Percentiles rank a stretch among this genome's conserved stretches.
Evolutionary conservation across 108 stramenopile species (phyloP).

Genomic region (Cyclostephanos tholiformis): DNA sequence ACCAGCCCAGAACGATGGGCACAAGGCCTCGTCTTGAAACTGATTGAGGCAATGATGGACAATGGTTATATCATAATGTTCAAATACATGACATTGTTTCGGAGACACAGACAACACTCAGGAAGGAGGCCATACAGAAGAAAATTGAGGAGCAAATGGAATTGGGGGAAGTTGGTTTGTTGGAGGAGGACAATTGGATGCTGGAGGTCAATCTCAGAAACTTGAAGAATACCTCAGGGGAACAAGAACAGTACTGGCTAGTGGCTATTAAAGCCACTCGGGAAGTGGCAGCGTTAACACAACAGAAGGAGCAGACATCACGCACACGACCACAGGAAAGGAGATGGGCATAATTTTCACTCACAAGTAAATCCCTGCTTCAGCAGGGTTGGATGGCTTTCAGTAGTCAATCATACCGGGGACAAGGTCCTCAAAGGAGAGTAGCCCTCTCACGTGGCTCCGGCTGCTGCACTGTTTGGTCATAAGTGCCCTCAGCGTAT

Average conservation of each 20-base stretch:
- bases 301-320: no score
- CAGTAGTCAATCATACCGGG: no score
- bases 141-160: conserved; percentile 5
- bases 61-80: conserved; percentile 16
- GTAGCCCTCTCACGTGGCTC: no score
- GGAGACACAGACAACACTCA: neutral
- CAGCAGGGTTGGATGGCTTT: no score
- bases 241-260: neutral
- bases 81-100: conserved; percentile 2
- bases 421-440: no score
- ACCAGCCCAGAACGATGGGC: no score
- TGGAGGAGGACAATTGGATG: conserved; percentile 7
- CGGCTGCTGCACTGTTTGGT: no score
- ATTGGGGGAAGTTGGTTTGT: conserved; percentile 2
- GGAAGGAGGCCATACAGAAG: conserved; percentile 12
- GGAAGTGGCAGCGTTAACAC: neutral
- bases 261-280: neutral
- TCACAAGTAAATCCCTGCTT: no score
- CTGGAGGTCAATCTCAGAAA: conserved; percentile 3
- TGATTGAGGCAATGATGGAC: neutral
- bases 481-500: no score
- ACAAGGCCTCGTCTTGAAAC: no score
- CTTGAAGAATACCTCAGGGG: neutral
- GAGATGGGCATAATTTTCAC: no score
- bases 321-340: no score